These are phyloP conservation scores for Nitzschia sp. DNA, from an alignment of 108 stramenopile species.

Conservation along the genomic window DNA sequence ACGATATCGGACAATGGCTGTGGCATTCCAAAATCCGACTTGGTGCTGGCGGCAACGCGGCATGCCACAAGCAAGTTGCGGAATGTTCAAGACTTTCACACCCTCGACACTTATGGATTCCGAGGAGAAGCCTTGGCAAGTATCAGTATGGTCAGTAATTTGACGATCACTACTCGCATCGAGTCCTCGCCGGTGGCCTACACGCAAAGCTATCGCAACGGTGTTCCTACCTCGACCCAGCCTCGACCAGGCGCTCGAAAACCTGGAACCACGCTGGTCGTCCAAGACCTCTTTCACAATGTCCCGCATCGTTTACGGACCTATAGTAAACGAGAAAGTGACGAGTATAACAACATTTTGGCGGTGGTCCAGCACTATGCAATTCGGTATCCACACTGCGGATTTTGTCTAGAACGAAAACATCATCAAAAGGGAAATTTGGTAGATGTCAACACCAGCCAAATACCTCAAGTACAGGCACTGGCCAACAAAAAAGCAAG, in stretches of 20 bases:
- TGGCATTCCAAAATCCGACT: slow-evolving; percentile 67
- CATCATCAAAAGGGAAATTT: slow-evolving; percentile 10
- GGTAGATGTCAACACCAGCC: slow-evolving; percentile 68
- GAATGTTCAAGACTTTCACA: slow-evolving; percentile 76
- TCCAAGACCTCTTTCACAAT: slow-evolving; percentile 97
- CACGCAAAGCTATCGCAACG: slow-evolving; percentile 79
- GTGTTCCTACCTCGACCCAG: slow-evolving; percentile 43
- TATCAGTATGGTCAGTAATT: slow-evolving; percentile 67
- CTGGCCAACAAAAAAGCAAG: slow-evolving; percentile 35
- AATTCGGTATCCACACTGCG: slow-evolving; percentile 86
- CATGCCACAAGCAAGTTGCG: slow-evolving; percentile 95
- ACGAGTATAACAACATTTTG: slow-evolving; percentile 87
- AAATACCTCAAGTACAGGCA: slow-evolving; percentile 47
- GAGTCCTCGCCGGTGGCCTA: slow-evolving; percentile 51
- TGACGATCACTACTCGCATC: slow-evolving; percentile 49
- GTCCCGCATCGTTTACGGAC: slow-evolving; percentile 84
- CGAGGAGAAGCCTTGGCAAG: slow-evolving; percentile 94
- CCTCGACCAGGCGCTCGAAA: slow-evolving; percentile 88
- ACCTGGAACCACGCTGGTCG: slow-evolving; percentile 89
- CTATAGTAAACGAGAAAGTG: slow-evolving; percentile 63
- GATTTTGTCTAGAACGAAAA: slow-evolving; percentile 82
- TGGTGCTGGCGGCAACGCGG: slow-evolving; percentile 88
- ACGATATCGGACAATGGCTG: slow-evolving; percentile 73
- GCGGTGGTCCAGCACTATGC: slow-evolving; percentile 89
- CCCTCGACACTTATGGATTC: slow-evolving; percentile 94